Base-by-base conservation (phyloP, 768 basidiomycete genomes). In the Boletales sp. region DNA sequence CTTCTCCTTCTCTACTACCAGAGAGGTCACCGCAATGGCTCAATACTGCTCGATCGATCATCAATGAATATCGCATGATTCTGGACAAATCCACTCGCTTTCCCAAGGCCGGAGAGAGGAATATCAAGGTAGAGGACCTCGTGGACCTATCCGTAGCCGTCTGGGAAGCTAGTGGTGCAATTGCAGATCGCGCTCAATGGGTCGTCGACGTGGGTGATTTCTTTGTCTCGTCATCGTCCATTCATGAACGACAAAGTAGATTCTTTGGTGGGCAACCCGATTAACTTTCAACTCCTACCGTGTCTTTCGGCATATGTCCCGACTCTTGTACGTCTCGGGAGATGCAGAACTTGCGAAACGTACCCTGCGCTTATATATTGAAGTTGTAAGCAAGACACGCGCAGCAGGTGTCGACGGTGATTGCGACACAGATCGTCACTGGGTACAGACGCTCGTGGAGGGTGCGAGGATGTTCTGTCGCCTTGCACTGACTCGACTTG, bases 261-360 rank as follows among this genome's bases (percentile, higher is more conserved):
- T 92, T 18, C 77, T 97, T 2, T 95, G 92, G 88, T 94, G 92
- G 92, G 87, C 92, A 1, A 94, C 92, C 9, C 83, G 86, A 18
- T 78, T 94, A 18, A 98, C 95, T 0, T 97, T 97, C 75, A 94
- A 97, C 62, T 94, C 90, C 0, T 87, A 86, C 52, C 81, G 84
- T 9, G 72, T 97, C 8, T 79, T 90, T 47, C 84, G 94, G 1
- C 90, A 97, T 66, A 84, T 97, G 76, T 82, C 83, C 27, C 82
- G 87, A 2, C 68, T 94, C 2, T 69, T 90, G 14, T 80, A 82
- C 50, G 77, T 81, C 12, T 74, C 78, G 0, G 82, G 81, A 9
- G 84, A 85, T 55, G 68, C 69, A 3, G 64, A 73, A 15, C 76
- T 91, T 4, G 87, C 90, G 3, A 82, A 80, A 59, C 81, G 90